Conservation (phyloP, 1,284 basidiomycete genomes). For the Leccinum fuscescens region DNA sequence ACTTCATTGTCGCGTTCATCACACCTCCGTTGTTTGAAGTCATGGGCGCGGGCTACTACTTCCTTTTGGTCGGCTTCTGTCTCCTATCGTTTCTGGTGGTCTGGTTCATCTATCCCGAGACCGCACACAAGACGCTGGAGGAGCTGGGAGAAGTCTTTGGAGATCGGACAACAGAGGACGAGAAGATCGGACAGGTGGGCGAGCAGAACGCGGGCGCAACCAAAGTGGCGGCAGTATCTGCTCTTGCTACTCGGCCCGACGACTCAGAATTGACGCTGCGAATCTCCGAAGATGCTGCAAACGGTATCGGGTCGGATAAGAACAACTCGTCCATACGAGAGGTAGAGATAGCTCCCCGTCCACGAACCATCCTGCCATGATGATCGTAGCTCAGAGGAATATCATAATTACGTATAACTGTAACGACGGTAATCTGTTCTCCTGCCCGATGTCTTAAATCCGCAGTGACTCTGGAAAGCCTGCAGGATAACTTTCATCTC, state of each 20-base stretch:
- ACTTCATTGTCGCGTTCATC: slow-evolving; percentile 55
- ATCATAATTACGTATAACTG: background rate
- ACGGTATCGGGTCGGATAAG: slow-evolving; percentile 17
- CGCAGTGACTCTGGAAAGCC: slow-evolving; percentile 47
- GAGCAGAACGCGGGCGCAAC: slow-evolving; percentile 15
- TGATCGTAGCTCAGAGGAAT: background rate
- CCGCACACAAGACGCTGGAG: slow-evolving; percentile 45
- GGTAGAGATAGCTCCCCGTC: slow-evolving; percentile 14
- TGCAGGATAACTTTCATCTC: slow-evolving; percentile 43
- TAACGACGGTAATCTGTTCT: slow-evolving; percentile 1
- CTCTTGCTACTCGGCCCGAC: slow-evolving; percentile 13
- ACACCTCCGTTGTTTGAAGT: slow-evolving; percentile 48
- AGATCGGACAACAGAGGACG: slow-evolving; percentile 35
- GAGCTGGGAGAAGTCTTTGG: slow-evolving; percentile 51
- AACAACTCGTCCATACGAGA: slow-evolving; percentile 15
- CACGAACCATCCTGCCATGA: slow-evolving; percentile 10
- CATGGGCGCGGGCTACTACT: slow-evolving; percentile 49
- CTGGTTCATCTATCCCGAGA: slow-evolving; percentile 47
- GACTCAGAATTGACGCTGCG: slow-evolving; percentile 30
- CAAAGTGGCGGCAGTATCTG: slow-evolving; percentile 14
- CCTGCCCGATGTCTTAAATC: slow-evolving; percentile 18
- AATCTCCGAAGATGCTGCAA: slow-evolving; percentile 19
- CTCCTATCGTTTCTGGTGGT: slow-evolving; percentile 45
- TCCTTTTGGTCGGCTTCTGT: slow-evolving; percentile 47
- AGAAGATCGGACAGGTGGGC: slow-evolving; percentile 17